A percentile compares a stretch with the other conserved stretches of the same genome.
Conservation (phyloP, 306 rosid genomes). For the Spatholobus suberectus region DNA sequence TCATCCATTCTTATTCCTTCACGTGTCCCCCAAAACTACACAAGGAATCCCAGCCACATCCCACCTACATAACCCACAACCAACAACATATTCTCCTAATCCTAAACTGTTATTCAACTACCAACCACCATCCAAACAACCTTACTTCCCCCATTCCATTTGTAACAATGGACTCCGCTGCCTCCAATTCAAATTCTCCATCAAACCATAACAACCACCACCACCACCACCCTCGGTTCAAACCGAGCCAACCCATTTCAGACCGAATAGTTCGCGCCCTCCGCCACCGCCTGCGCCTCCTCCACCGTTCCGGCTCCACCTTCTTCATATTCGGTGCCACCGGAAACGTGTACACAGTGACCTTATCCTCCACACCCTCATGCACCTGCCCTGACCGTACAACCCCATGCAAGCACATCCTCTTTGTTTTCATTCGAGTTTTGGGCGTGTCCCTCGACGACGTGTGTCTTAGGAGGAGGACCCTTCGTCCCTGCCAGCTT, state of each 20-base stretch:
- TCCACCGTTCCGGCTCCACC: constrained; percentile 69
- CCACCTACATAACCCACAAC: constrained; percentile 14
- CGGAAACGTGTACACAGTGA: constrained; percentile 80
- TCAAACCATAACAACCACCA: background rate
- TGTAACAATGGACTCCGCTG: constrained; percentile 59
- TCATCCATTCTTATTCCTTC: constrained; percentile 51
- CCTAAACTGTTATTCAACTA: background rate
- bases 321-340: constrained; percentile 87
- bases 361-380: constrained; percentile 55
- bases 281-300: constrained; percentile 76
- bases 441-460: constrained; percentile 66
- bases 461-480: constrained; percentile 61
- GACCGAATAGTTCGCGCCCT: constrained; percentile 79
- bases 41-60: constrained; percentile 56
- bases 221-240: constrained; percentile 45
- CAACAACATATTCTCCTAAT: background rate
- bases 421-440: constrained; percentile 72
- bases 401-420: constrained; percentile 86
- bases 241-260: constrained; percentile 57
- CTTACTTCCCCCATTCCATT: background rate
- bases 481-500: constrained; percentile 66
- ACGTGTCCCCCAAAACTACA: constrained; percentile 47
- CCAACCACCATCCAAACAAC: background rate
- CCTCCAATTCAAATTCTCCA: constrained; percentile 56
- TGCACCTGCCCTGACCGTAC: constrained; percentile 91